Percentiles rank a stretch among this genome's conserved stretches.
Conservation (phyloP, 2,329 filamentous ascomycete species). For the Emydomyces testavorans region DNA sequence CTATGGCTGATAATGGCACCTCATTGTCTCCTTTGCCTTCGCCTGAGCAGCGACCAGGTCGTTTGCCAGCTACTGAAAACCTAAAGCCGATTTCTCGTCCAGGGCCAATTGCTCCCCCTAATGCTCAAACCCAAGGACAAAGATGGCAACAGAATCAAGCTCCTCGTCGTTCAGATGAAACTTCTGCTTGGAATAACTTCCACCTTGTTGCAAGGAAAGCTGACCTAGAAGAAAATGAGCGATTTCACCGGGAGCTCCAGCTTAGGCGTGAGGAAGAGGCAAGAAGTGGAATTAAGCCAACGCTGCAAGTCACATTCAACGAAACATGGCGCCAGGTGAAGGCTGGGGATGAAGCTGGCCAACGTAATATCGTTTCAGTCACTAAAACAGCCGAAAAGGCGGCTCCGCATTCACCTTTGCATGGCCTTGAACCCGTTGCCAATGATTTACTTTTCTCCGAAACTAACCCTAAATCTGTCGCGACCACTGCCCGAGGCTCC, state of each 20-base stretch:
- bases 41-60: conserved; percentile 30
- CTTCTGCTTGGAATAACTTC: conserved; percentile 38
- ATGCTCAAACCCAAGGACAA: conserved; percentile 22
- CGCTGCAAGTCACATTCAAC: conserved; percentile 30
- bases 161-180: conserved; percentile 20
- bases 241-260: conserved; percentile 31
- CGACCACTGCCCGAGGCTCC: conserved; percentile 34
- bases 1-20: conserved; percentile 25
- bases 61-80: conserved; percentile 29
- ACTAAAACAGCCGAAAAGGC: conserved; percentile 25
- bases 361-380: conserved; percentile 31
- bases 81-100: conserved; percentile 34
- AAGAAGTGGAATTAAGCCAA: conserved; percentile 23
- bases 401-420: conserved; percentile 24
- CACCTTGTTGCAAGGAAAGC: conserved; percentile 30
- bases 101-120: conserved; percentile 38
- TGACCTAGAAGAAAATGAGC: conserved; percentile 34
- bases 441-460: conserved; percentile 29
- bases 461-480: conserved; percentile 26
- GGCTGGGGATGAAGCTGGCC: conserved; percentile 30
- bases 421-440: conserved; percentile 29
- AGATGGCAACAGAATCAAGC: conserved; percentile 25
- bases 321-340: conserved; percentile 40
- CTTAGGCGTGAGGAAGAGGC: conserved; percentile 31
- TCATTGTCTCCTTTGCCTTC: conserved; percentile 30